Percentiles rank a stretch among this genome's conserved stretches.
phyloP scores from a whole-genome alignment of 148 eudicot genomes.

The Mesembryanthemum crystallinum region DNA sequence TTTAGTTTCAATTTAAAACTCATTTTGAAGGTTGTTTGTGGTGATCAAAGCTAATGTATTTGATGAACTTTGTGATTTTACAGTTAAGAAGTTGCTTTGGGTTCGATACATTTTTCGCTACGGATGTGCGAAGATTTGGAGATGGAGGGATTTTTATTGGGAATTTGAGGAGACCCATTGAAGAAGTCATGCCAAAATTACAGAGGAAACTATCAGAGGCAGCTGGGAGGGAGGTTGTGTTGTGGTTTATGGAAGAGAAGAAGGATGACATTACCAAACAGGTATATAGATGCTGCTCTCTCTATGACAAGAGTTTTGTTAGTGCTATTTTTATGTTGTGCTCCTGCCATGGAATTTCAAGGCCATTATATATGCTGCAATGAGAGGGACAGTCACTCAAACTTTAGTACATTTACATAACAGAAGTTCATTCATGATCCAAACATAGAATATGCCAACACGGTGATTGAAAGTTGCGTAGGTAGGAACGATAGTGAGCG shows the following conservation, averaged over 20 bases:
- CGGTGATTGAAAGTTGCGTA: no score
- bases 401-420: no score
- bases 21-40: neutral
- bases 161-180: slow-evolving; percentile 80
- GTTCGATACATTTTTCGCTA: slow-evolving; percentile 84
- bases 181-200: slow-evolving; percentile 78
- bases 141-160: slow-evolving; percentile 96
- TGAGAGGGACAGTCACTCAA: no score
- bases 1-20: neutral
- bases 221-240: slow-evolving; percentile 76
- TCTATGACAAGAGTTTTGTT: no score
- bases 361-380: no score
- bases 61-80: slow-evolving; percentile 11
- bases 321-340: no score
- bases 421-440: no score
- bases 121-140: slow-evolving; percentile 92
- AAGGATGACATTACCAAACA: slow-evolving; percentile 77
- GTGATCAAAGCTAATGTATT: neutral
- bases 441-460: no score
- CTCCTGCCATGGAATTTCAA: no score
- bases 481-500: no score
- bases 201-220: slow-evolving; percentile 84
- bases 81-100: slow-evolving; percentile 92
- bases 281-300: slow-evolving; percentile 33
- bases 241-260: slow-evolving; percentile 98